These are phyloP conservation scores for Multifurca ochricompacta DNA, from an alignment of 768 basidiomycete genomes.

Conservation along the genomic window DNA sequence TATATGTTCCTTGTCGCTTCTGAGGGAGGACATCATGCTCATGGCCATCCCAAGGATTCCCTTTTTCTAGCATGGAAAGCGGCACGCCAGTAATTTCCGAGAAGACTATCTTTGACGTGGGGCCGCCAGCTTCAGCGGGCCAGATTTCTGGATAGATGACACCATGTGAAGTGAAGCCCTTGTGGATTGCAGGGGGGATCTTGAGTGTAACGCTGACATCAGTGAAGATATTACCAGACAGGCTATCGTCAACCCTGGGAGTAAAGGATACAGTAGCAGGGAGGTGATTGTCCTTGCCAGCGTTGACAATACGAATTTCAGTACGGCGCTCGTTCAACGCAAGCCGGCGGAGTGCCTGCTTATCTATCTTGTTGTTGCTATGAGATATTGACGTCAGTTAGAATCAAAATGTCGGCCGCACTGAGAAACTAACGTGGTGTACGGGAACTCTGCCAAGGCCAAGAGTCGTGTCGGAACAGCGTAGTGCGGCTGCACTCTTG, in stretches of 20 bases:
- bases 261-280: neutral
- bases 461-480: too few relatives aligned
- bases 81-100: neutral
- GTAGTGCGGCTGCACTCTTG: too few relatives aligned
- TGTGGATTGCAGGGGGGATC: neutral
- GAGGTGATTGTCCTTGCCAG: neutral
- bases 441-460: too few relatives aligned
- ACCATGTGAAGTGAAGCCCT: neutral
- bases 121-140: neutral
- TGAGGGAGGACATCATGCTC: slow-evolving; percentile 41
- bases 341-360: slow-evolving; percentile 20
- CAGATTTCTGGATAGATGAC: neutral
- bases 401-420: too few relatives aligned
- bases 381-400: too few relatives aligned
- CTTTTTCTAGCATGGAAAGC: slow-evolving; percentile 23
- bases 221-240: neutral
- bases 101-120: neutral
- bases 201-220: neutral
- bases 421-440: too few relatives aligned
- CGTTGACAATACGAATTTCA: neutral
- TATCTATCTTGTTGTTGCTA: too few relatives aligned
- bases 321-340: slow-evolving; percentile 3
- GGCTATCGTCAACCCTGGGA: neutral
- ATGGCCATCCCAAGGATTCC: slow-evolving; percentile 42
- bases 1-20: slow-evolving; percentile 40